phyloP scores from a whole-genome alignment of 257 asterid species.

The Lavandula angustifolia region DNA sequence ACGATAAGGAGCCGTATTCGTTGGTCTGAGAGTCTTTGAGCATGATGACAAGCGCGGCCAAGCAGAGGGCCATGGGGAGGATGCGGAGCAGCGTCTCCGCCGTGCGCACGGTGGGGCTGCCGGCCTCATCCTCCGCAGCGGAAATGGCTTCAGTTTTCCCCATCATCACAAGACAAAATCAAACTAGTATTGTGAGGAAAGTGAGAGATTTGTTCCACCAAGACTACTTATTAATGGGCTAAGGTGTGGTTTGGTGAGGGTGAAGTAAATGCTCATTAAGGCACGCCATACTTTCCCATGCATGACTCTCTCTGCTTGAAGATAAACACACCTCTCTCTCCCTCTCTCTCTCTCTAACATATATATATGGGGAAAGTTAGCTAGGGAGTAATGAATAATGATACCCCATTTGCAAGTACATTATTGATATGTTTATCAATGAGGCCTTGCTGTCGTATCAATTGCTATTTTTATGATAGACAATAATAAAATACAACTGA shows the following conservation, averaged over 20 bases:
- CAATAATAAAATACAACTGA: too few relatives aligned
- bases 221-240: slow-evolving; percentile 41
- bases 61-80: slow-evolving; percentile 68
- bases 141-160: slow-evolving; percentile 33
- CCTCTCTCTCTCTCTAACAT: too few relatives aligned
- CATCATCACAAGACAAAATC: slow-evolving; percentile 12
- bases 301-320: neutral
- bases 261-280: slow-evolving; percentile 64
- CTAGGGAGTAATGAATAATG: neutral
- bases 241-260: slow-evolving; percentile 40
- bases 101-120: slow-evolving; percentile 61
- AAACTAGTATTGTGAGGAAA: neutral
- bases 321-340: neutral
- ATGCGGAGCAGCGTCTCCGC: slow-evolving; percentile 81
- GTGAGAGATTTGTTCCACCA: neutral
- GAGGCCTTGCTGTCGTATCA: neutral
- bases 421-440: neutral
- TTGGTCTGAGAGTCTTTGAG: slow-evolving; percentile 72
- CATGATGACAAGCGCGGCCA: slow-evolving; percentile 78
- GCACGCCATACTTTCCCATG: slow-evolving; percentile 56
- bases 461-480: neutral
- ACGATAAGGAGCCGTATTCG: slow-evolving; percentile 70
- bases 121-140: slow-evolving; percentile 40
- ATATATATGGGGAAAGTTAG: neutral
- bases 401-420: neutral